Percentiles rank a stretch among this genome's conserved stretches.
phyloP scores from a whole-genome alignment of 2,329 filamentous ascomycete species.

The Diaporthe nobilis region DNA sequence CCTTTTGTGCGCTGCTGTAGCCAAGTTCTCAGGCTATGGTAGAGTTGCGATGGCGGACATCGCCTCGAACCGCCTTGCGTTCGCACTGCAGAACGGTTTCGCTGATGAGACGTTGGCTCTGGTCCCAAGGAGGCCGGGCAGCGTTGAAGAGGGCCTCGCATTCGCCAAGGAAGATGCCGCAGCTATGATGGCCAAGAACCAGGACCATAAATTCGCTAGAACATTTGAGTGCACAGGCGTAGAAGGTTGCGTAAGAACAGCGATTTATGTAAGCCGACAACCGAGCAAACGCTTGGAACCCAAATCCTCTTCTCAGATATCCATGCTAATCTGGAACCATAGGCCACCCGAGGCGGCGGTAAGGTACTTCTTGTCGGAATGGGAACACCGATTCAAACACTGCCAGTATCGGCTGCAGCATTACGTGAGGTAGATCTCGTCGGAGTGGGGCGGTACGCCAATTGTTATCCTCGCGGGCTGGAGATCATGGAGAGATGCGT shows the following conservation, averaged over 20 bases:
- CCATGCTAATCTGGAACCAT: not conserved
- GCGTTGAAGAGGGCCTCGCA: constrained; percentile 26
- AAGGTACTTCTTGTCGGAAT: constrained; percentile 80
- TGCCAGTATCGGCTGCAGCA: constrained; percentile 77
- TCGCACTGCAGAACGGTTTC: constrained; percentile 40
- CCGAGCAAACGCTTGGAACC: not conserved
- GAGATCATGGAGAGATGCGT: constrained; percentile 44
- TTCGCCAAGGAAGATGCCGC: constrained; percentile 25
- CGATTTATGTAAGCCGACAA: not conserved
- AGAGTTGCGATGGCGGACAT: constrained; percentile 31
- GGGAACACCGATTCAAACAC: constrained; percentile 75
- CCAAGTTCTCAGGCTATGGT: not conserved
- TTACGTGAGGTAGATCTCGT: constrained; percentile 78
- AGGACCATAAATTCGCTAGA: not conserved
- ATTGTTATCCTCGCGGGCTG: constrained; percentile 75
- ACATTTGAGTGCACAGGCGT: not conserved
- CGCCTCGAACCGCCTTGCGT: constrained; percentile 9
- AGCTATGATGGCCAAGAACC: not conserved
- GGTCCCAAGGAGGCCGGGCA: constrained; percentile 3
- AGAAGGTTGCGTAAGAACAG: not conserved
- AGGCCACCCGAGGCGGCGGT: constrained; percentile 75
- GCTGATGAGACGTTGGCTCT: constrained; percentile 43
- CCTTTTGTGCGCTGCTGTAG: constrained; percentile 23
- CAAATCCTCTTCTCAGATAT: too few species aligned
- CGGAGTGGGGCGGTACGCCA: constrained; percentile 81